phyloP scores from a whole-genome alignment of 2,329 filamentous ascomycete species.

The Xylaria sp. region DNA sequence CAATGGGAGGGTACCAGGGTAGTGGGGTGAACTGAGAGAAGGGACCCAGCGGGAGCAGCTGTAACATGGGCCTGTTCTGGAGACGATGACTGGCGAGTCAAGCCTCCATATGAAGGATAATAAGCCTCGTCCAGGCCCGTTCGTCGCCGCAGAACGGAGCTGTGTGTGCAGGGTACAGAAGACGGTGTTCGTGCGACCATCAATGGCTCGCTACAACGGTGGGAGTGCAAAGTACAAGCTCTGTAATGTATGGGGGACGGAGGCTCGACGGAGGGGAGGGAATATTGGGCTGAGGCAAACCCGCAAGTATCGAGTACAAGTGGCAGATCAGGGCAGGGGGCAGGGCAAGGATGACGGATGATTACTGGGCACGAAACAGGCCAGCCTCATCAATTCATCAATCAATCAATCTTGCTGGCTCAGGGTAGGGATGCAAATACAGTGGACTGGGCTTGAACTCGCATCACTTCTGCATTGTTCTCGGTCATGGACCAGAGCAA shows the following conservation, averaged over 20 bases:
- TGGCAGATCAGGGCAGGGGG: background rate
- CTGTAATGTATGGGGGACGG: too few relatives aligned
- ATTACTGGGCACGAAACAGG: conserved; percentile 6
- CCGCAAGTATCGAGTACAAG: conserved; percentile 4
- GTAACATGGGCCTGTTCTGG: conserved; percentile 33
- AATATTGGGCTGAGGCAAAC: conserved; percentile 12
- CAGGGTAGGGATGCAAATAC: background rate
- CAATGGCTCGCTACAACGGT: conserved; percentile 22
- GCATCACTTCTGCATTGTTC: conserved; percentile 1
- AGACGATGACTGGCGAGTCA: conserved; percentile 36
- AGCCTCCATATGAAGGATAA: conserved; percentile 32
- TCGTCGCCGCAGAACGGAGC: conserved; percentile 29
- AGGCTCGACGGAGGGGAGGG: background rate
- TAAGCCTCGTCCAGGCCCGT: conserved; percentile 31
- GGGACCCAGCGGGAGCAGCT: conserved; percentile 18
- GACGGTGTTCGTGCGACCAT: conserved; percentile 23
- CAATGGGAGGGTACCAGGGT: conserved; percentile 33
- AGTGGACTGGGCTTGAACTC: conserved; percentile 13
- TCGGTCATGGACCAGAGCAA: background rate
- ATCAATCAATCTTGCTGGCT: conserved; percentile 7
- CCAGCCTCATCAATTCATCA: conserved; percentile 10
- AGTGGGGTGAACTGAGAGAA: conserved; percentile 32
- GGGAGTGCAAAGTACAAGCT: conserved; percentile 12
- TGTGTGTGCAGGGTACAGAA: background rate
- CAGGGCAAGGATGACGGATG: conserved; percentile 9